phyloP scores from a whole-genome alignment of 306 rosid species.

The Herpetospermum pedunculosum region DNA sequence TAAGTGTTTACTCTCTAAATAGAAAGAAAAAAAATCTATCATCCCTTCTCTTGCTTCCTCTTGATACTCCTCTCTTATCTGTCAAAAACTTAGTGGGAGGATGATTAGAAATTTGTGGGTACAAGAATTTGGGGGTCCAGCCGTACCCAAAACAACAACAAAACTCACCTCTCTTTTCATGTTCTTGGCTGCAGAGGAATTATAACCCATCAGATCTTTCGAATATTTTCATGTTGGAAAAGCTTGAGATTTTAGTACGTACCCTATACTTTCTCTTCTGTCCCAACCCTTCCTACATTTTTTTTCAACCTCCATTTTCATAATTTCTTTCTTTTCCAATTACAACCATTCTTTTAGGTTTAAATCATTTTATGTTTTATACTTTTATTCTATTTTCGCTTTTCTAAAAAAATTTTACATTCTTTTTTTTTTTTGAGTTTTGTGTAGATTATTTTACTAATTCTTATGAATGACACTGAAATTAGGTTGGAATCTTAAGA shows the following conservation, averaged over 20 bases:
- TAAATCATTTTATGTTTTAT: not conserved
- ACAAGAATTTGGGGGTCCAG: no score
- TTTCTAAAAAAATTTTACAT: no score
- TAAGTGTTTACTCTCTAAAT: no score
- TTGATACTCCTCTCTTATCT: no score
- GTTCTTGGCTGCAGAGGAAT: not conserved
- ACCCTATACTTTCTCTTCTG: not conserved
- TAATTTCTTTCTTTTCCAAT: not conserved
- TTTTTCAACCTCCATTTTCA: not conserved
- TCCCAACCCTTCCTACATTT: not conserved
- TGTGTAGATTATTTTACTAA: no score
- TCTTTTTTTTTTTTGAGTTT: no score
- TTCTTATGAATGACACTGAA: no score
- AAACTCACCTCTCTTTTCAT: not conserved
- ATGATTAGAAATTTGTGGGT: no score
- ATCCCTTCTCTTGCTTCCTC: no score
- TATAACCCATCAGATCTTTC: not conserved
- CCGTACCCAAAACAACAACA: not conserved
- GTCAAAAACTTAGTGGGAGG: no score
- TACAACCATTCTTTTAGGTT: not conserved
- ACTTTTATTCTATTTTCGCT: not conserved
- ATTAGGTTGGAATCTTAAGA: no score
- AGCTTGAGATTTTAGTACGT: not conserved
- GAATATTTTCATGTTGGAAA: constrained; percentile 6
- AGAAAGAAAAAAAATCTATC: no score